phyloP scores from a whole-genome alignment of 2,329 filamentous ascomycete species.

The Emmonsia crescens region DNA sequence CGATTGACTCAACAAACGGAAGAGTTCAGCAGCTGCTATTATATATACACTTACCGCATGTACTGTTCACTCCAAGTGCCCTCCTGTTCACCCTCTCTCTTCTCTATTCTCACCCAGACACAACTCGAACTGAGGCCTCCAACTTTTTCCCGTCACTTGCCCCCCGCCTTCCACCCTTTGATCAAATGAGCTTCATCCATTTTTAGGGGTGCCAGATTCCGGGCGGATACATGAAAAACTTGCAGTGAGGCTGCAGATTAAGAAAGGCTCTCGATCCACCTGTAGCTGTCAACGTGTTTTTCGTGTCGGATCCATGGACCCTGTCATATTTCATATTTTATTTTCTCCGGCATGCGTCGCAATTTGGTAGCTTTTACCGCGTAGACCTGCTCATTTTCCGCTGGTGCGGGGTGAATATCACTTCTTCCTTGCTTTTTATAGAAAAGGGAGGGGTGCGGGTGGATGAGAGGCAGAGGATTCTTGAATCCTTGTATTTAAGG shows the following conservation, averaged over 20 bases:
- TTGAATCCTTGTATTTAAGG: background rate
- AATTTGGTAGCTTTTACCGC: background rate
- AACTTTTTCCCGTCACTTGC: background rate
- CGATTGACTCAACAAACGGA: background rate
- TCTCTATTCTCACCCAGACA: background rate
- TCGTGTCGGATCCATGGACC: background rate
- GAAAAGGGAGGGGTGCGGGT: background rate
- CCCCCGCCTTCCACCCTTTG: background rate
- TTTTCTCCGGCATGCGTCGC: background rate
- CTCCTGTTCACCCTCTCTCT: too few species aligned
- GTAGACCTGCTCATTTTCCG: background rate
- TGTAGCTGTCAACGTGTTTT: background rate
- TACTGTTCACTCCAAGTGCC: background rate
- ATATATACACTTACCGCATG: background rate
- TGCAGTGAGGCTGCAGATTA: background rate
- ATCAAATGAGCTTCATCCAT: background rate
- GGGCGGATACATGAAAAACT: background rate
- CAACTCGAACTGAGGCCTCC: background rate
- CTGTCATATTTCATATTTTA: too few species aligned
- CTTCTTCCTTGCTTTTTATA: background rate
- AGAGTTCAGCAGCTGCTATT: background rate
- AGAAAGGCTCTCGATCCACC: background rate
- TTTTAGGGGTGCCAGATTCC: background rate
- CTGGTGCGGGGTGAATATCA: background rate
- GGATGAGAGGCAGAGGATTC: background rate